Evolutionary conservation across 2,329 filamentous ascomycete genomes (phyloP).

Genomic region (Colletotrichum falcatum): DNA sequence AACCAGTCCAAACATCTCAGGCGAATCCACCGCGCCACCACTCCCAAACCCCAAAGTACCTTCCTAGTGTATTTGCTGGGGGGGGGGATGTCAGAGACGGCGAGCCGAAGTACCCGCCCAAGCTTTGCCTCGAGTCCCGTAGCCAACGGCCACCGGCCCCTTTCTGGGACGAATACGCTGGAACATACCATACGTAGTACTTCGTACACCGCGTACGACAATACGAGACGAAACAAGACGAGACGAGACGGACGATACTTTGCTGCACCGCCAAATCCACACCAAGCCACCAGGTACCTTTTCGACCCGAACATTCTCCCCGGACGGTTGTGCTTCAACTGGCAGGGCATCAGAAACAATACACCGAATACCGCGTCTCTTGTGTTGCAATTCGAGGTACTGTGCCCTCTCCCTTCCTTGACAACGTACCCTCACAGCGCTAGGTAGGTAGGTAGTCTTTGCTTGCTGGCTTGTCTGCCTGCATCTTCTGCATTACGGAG

Average conservation of each 20-base stretch:
- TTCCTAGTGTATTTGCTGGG: neutral
- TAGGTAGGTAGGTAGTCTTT: neutral
- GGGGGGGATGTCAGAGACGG: neutral
- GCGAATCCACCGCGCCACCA: constrained; percentile 20
- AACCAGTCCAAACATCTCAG: constrained; percentile 19
- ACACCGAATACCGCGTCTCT: neutral
- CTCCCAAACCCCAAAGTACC: constrained; percentile 13
- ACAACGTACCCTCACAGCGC: too few species aligned
- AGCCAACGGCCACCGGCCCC: constrained; percentile 28
- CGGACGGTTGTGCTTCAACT: constrained; percentile 12
- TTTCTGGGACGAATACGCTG: constrained; percentile 36
- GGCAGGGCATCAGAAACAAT: constrained; percentile 12
- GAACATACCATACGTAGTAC: constrained; percentile 7
- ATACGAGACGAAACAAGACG: neutral
- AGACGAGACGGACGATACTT: constrained; percentile 24
- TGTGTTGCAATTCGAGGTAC: neutral
- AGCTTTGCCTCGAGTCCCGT: constrained; percentile 9
- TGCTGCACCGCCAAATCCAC: neutral
- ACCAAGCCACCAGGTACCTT: constrained; percentile 15
- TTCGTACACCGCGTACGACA: neutral
- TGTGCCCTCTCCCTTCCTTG: neutral
- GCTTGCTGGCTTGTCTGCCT: neutral
- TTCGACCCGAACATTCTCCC: constrained; percentile 6
- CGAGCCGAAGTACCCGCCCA: constrained; percentile 38
- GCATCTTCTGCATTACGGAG: neutral